Conservation (phyloP, 495 filamentous ascomycete genomes). For the Penicillium bialowiezense region DNA sequence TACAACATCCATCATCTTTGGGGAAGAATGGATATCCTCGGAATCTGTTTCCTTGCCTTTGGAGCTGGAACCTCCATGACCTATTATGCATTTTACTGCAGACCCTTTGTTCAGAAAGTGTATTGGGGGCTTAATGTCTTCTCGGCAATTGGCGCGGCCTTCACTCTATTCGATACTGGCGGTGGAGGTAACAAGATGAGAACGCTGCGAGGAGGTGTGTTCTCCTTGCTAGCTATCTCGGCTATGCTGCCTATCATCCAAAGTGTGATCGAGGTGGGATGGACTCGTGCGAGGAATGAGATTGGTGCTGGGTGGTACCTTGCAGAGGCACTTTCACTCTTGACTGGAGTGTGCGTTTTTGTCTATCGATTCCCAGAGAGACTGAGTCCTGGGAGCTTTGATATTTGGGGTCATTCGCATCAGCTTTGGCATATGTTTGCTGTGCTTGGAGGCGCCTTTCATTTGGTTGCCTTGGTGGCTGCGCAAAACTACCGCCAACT, state of each 20-base stretch:
- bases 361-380: conserved; percentile 12
- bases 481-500: background rate
- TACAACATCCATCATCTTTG: conserved; percentile 10
- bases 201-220: conserved; percentile 10
- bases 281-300: conserved; percentile 8
- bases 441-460: conserved; percentile 9
- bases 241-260: conserved; percentile 14
- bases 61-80: conserved; percentile 11
- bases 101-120: conserved; percentile 1
- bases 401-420: conserved; percentile 16
- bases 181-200: conserved; percentile 14
- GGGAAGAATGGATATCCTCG: conserved; percentile 15
- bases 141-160: conserved; percentile 2
- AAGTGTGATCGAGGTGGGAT: conserved; percentile 5
- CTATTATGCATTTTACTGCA: conserved; percentile 15
- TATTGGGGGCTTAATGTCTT: conserved; percentile 8
- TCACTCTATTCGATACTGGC: conserved; percentile 12
- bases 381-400: conserved; percentile 11
- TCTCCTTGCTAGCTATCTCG: conserved; percentile 10
- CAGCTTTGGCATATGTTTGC: conserved; percentile 13
- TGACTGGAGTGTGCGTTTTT: conserved; percentile 10
- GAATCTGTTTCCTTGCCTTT: conserved; percentile 10
- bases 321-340: conserved; percentile 8
- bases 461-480: conserved; percentile 5
- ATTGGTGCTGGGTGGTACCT: conserved; percentile 14